Conservation (phyloP, 352 stramenopile genomes). For the Phytophthora quininea region DNA sequence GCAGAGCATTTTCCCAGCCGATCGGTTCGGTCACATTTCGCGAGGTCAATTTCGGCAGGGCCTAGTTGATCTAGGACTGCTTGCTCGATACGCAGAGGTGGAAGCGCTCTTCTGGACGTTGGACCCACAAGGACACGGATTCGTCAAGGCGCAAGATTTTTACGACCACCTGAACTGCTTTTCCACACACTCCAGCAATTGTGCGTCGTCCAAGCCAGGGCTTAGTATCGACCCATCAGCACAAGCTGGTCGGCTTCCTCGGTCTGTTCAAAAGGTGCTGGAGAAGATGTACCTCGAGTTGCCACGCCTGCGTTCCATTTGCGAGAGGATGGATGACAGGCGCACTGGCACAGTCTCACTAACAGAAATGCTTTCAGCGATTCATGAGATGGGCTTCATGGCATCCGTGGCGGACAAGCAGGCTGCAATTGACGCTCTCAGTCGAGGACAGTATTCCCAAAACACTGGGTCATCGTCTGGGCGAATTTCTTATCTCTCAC, state of each 20-base stretch:
- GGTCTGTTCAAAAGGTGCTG: slow-evolving; percentile 75
- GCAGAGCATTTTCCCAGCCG: slow-evolving; percentile 70
- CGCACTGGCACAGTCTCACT: slow-evolving; percentile 50
- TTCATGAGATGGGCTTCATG: slow-evolving; percentile 67
- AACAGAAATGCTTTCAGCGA: slow-evolving; percentile 55
- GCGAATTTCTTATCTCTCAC: slow-evolving; percentile 51
- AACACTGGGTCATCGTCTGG: slow-evolving; percentile 5
- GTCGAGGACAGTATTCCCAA: slow-evolving; percentile 7
- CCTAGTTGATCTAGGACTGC: slow-evolving; percentile 66
- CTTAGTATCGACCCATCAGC: slow-evolving; percentile 30
- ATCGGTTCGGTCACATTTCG: slow-evolving; percentile 75
- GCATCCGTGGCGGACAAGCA: slow-evolving; percentile 63
- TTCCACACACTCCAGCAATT: slow-evolving; percentile 13
- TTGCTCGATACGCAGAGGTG: slow-evolving; percentile 71
- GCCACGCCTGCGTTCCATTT: slow-evolving; percentile 49
- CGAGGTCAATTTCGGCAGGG: slow-evolving; percentile 74
- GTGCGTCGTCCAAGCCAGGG: slow-evolving; percentile 23
- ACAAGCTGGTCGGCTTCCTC: slow-evolving; percentile 27
- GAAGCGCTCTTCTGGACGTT: slow-evolving; percentile 80
- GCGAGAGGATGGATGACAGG: slow-evolving; percentile 47
- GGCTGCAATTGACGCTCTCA: slow-evolving; percentile 53
- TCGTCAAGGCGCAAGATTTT: slow-evolving; percentile 60
- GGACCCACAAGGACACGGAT: slow-evolving; percentile 66
- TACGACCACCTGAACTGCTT: slow-evolving; percentile 70
- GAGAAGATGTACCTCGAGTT: slow-evolving; percentile 67